phyloP scores from a whole-genome alignment of 139 green algal species.

The Tetraselmis chui region DNA sequence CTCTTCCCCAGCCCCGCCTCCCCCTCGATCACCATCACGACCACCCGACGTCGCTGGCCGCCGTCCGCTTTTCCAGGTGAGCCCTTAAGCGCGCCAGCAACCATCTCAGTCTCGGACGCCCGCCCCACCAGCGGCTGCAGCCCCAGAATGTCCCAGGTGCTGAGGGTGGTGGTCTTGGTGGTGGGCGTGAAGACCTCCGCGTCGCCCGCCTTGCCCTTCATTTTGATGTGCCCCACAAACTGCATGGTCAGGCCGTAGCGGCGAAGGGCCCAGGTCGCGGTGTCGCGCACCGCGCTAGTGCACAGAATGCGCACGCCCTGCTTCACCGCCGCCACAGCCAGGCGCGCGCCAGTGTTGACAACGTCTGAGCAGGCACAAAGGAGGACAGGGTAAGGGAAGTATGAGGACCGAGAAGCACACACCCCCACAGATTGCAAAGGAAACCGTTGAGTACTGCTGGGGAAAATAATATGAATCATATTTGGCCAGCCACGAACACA shows the following conservation, averaged over 20 bases:
- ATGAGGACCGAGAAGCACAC: no score
- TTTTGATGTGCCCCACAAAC: background rate
- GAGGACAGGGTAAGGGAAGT: no score
- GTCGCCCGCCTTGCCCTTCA: background rate
- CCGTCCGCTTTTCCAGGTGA: background rate
- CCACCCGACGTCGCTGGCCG: background rate
- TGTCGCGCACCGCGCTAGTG: background rate
- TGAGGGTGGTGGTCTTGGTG: background rate
- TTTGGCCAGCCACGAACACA: no score
- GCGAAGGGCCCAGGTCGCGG: background rate
- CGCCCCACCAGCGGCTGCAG: background rate
- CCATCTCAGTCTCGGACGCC: background rate
- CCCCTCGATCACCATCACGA: background rate
- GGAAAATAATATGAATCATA: no score
- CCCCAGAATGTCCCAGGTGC: background rate
- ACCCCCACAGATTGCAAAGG: no score
- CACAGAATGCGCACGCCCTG: background rate
- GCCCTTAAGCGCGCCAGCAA: background rate
- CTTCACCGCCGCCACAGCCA: background rate
- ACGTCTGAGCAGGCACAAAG: no score
- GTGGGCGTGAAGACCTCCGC: background rate
- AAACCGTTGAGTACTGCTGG: no score
- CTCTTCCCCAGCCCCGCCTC: background rate
- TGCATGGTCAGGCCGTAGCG: background rate
- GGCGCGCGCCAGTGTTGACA: background rate